phyloP scores from a whole-genome alignment of 495 filamentous ascomycete species.

The Tuber microsphaerosporum region DNA sequence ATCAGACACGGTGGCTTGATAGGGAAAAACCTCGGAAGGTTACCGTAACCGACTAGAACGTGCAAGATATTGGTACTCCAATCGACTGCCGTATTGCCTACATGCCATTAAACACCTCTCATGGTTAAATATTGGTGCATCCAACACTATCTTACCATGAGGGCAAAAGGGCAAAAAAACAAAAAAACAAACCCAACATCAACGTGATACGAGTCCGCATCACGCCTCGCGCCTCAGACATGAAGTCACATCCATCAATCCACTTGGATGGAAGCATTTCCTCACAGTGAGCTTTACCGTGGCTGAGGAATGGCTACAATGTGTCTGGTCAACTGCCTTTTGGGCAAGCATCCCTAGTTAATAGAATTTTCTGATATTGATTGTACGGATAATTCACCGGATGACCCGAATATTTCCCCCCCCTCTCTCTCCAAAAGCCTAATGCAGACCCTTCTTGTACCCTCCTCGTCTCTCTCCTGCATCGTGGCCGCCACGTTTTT shows the following conservation, averaged over 20 bases:
- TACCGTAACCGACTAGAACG: not conserved
- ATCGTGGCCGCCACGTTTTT: slow-evolving; percentile 2
- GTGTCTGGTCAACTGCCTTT: not conserved
- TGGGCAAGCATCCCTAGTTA: not conserved
- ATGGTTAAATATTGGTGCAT: not conserved
- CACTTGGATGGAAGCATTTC: not conserved
- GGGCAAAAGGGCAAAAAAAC: not conserved
- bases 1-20: not conserved
- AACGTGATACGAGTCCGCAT: not conserved
- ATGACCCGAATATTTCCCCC: not conserved
- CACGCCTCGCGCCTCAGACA: not conserved
- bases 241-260: not conserved
- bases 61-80: slow-evolving; percentile 1
- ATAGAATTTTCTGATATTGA: not conserved
- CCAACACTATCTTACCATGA: not conserved
- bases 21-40: not conserved
- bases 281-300: not conserved
- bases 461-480: not conserved
- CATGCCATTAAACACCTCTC: not conserved
- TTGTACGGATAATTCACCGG: not conserved
- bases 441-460: not conserved
- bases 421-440: not conserved
- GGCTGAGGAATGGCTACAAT: not conserved
- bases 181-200: not conserved
- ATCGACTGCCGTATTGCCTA: not conserved